A percentile compares a stretch with the other conserved stretches of the same genome.
These are phyloP conservation scores for Akanthomyces dipterigenus DNA, from an alignment of 2,329 filamentous ascomycete species.

Conservation along the genomic window DNA sequence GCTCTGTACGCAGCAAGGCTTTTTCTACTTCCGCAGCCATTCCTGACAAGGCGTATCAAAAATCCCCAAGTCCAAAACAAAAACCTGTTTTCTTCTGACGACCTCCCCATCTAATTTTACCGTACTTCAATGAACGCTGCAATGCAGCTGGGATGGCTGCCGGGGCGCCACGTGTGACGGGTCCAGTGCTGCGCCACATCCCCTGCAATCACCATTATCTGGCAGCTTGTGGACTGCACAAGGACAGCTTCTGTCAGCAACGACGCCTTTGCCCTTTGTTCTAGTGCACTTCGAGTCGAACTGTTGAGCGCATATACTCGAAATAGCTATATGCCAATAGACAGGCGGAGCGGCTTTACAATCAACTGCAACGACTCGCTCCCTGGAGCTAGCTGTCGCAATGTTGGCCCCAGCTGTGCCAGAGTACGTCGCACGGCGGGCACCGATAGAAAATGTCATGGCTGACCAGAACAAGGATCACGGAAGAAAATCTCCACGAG, in stretches of 20 bases:
- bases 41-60: too few species aligned
- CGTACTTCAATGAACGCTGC: too few species aligned
- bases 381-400: conserved; percentile 26
- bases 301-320: background rate
- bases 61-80: too few species aligned
- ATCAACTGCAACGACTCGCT: conserved; percentile 14
- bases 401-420: conserved; percentile 72
- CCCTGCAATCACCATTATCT: conserved; percentile 10
- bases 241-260: background rate
- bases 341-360: background rate
- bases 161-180: conserved; percentile 10
- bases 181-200: conserved; percentile 11
- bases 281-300: background rate
- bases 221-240: conserved; percentile 6
- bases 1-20: too few species aligned
- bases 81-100: too few species aligned
- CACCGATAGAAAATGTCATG: conserved; percentile 12
- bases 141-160: background rate
- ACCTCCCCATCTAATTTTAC: background rate
- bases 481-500: conserved; percentile 87
- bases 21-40: too few species aligned
- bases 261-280: background rate
- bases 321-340: background rate
- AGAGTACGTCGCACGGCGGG: conserved; percentile 48
- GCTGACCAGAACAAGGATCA: conserved; percentile 55